Evolutionary conservation across 163 green algal genomes (phyloP).

Genomic region (Chloromonas sp.): DNA sequence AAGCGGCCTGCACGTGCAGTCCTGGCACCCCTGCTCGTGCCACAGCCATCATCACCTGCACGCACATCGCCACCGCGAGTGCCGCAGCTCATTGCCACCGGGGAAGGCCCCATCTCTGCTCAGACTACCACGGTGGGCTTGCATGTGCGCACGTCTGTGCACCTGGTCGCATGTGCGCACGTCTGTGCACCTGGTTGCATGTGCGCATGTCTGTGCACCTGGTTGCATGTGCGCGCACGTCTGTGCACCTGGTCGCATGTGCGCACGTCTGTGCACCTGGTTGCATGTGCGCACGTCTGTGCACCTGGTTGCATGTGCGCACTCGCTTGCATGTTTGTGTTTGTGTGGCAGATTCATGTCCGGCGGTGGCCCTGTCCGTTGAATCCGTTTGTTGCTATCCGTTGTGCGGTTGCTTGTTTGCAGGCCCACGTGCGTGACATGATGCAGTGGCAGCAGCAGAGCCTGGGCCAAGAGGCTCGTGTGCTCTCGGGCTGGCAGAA

Average conservation of each 20-base stretch:
- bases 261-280: too few species aligned
- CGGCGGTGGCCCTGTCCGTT: too few species aligned
- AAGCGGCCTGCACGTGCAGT: neutral
- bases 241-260: too few species aligned
- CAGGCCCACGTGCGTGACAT: neutral
- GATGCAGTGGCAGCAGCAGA: neutral
- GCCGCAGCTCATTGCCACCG: neutral
- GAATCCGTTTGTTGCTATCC: too few species aligned
- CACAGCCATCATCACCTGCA: neutral
- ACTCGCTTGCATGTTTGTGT: too few species aligned
- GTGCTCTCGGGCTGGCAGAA: neutral
- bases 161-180: too few species aligned
- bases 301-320: neutral
- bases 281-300: neutral
- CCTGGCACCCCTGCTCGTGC: neutral
- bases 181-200: too few species aligned
- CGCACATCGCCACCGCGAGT: neutral
- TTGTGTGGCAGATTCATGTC: too few species aligned
- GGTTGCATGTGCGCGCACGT: neutral
- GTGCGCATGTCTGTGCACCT: neutral
- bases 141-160: too few species aligned
- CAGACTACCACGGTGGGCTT: too few species aligned
- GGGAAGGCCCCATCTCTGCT: neutral
- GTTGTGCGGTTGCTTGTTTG: too few species aligned
- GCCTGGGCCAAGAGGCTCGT: neutral